A percentile compares a stretch with the other conserved stretches of the same genome.
Evolutionary conservation across 768 basidiomycete genomes (phyloP).

Genomic region (Flagelloscypha sp.): DNA sequence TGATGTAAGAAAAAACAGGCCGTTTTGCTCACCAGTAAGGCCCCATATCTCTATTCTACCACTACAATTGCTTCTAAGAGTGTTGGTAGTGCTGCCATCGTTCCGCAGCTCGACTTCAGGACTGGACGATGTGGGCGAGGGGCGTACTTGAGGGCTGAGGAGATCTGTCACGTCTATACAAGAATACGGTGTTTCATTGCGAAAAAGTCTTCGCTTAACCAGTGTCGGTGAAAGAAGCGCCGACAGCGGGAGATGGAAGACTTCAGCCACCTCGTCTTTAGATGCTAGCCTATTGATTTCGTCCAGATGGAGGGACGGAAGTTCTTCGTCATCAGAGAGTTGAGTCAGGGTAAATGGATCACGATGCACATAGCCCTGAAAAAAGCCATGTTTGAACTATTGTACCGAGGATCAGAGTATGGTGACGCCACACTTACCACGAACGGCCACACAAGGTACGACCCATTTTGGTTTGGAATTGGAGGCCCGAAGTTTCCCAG

Average conservation of each 20-base stretch:
- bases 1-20: too few relatives aligned
- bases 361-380: constrained; percentile 23
- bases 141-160: constrained; percentile 16
- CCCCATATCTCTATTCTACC: constrained; percentile 71
- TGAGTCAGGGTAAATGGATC: constrained; percentile 1
- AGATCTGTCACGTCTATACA: constrained; percentile 63
- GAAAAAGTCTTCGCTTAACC: constrained; percentile 46
- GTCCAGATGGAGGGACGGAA: constrained; percentile 52
- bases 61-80: too few relatives aligned
- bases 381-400: constrained; percentile 2
- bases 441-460: constrained; percentile 65
- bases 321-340: constrained; percentile 30
- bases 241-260: constrained; percentile 64
- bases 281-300: constrained; percentile 39
- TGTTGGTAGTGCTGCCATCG: constrained; percentile 6
- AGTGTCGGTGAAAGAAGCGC: constrained; percentile 39
- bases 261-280: constrained; percentile 54
- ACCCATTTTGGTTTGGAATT: constrained; percentile 46
- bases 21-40: too few relatives aligned
- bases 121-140: too few relatives aligned
- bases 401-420: not conserved
- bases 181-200: constrained; percentile 51
- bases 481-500: constrained; percentile 60
- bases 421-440: constrained; percentile 43
- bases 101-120: constrained; percentile 9